Percentiles rank a stretch among this genome's conserved stretches.
phyloP scores from a whole-genome alignment of 2,329 filamentous ascomycete species.

The Neonectria punicea region DNA sequence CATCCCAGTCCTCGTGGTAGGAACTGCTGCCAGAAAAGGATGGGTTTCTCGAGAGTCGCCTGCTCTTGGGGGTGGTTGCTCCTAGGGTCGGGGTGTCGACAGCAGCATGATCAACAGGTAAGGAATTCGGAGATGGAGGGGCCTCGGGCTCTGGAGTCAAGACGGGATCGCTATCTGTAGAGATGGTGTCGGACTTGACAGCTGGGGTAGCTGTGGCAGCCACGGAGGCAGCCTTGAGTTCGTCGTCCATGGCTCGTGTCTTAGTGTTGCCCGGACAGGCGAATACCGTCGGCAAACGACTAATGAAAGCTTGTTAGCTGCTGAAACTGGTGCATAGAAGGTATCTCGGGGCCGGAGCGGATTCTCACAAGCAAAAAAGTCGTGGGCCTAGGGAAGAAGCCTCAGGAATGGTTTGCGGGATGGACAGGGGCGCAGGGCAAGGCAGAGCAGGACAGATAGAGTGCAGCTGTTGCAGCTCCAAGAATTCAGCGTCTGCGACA shows the following conservation, averaged over 20 bases:
- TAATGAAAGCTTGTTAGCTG: background rate
- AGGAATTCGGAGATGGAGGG: slow-evolving; percentile 54
- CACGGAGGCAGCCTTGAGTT: slow-evolving; percentile 29
- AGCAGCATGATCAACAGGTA: slow-evolving; percentile 56
- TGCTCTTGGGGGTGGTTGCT: slow-evolving; percentile 59
- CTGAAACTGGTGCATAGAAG: background rate
- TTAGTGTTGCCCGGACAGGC: background rate
- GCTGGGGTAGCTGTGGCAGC: slow-evolving; percentile 20
- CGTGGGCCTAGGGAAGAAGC: background rate
- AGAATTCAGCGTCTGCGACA: background rate
- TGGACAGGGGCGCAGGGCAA: background rate
- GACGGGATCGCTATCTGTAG: slow-evolving; percentile 50
- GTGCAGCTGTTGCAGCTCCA: background rate
- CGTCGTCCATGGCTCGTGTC: slow-evolving; percentile 43
- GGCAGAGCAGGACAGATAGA: background rate
- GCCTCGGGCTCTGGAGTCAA: slow-evolving; percentile 53
- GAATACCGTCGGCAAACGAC: background rate
- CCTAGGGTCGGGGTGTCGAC: slow-evolving; percentile 63
- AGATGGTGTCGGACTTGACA: slow-evolving; percentile 39
- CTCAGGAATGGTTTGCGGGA: background rate
- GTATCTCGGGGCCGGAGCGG: background rate
- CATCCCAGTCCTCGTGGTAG: slow-evolving; percentile 90
- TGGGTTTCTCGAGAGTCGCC: slow-evolving; percentile 75
- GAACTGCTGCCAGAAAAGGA: slow-evolving; percentile 87
- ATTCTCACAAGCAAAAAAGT: background rate